Base-by-base conservation (phyloP, 345 rosid species). In the Nasturtium officinale region DNA sequence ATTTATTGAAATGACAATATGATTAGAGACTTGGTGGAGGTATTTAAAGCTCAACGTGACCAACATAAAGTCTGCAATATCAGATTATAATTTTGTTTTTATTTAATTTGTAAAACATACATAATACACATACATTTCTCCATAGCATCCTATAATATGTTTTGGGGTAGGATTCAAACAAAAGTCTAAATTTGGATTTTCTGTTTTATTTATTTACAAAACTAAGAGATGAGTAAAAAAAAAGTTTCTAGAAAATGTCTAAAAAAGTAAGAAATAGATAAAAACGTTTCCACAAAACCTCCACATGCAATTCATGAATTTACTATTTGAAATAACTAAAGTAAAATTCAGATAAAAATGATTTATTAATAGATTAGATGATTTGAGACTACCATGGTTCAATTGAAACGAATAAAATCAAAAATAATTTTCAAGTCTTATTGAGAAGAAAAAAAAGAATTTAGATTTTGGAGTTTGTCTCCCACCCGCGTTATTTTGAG, bases 401-500 rank as follows among this genome's bases (percentile, higher is more conserved):
- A 54, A 73, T 37, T 60, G 73, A 50, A 67, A 58, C 52, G 12
- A 67, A 67, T 28, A 61, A 61, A 53, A 71, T 23, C 6, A 53
- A 48, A 35, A 74, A 55, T 20, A 3, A 17, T 54, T 40, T 15
- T 23, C 0, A 29, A 23, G 3, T 42, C 0, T 35, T 28, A 5
- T 33, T 42, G 2, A 9, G 9, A 40, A 59, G 29, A 57, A 0
- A 30, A 40, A 23, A 17, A 3, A 53, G 32, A 52, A 57, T 76
- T 55, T 33, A 23, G 73, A 28, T 58, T 61, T 76, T 45, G 67
- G 71, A 64, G 72, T 56, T 61, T 47, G 59, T 64, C 71, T 38
- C 38, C 23, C 42, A 43, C 79, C 75, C 76, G 76, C 76, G 72
- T 71, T 71, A 55, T 69, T 63, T 77, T 47, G 72, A 77, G 80